Percentiles rank a stretch among this genome's conserved stretches.
These are phyloP conservation scores for Colletotrichum phormii DNA, from an alignment of 2,329 filamentous ascomycete species.

Conservation along the genomic window DNA sequence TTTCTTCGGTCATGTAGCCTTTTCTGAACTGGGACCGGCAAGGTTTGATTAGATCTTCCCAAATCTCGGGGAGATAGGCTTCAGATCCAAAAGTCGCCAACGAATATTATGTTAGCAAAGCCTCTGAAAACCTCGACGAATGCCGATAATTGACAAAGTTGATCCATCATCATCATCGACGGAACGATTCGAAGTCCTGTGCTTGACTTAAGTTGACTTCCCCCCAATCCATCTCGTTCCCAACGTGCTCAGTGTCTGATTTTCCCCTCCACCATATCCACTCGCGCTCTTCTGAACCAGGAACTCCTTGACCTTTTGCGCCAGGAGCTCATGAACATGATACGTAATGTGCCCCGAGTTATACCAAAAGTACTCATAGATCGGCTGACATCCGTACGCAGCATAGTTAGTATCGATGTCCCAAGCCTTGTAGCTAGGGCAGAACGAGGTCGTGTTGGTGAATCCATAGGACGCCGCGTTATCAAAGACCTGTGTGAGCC, in stretches of 20 bases:
- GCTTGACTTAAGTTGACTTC: neutral
- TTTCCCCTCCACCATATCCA: neutral
- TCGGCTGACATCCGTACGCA: slow-evolving; percentile 43
- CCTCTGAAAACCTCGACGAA: neutral
- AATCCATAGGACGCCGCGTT: slow-evolving; percentile 42
- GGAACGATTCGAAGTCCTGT: neutral
- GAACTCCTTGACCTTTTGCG: slow-evolving; percentile 15
- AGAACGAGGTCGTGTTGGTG: slow-evolving; percentile 44
- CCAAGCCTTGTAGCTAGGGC: slow-evolving; percentile 41
- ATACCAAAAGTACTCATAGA: slow-evolving; percentile 48
- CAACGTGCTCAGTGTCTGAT: neutral
- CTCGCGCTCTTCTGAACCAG: neutral
- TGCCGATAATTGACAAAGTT: neutral
- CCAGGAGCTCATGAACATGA: neutral
- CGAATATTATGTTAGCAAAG: neutral
- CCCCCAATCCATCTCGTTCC: slow-evolving; percentile 11
- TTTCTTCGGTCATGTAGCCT: no score
- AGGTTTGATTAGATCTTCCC: neutral
- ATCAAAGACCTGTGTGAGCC: slow-evolving; percentile 45
- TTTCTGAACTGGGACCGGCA: neutral
- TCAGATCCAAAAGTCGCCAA: no score
- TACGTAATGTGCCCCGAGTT: slow-evolving; percentile 42
- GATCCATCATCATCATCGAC: neutral
- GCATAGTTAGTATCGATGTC: slow-evolving; percentile 40
- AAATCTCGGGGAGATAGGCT: neutral